A percentile compares a stretch with the other conserved stretches of the same genome.
These are phyloP conservation scores for Cladosporium austrohemisphaericum DNA, from an alignment of 2,329 filamentous ascomycete genomes.

Conservation along the genomic window DNA sequence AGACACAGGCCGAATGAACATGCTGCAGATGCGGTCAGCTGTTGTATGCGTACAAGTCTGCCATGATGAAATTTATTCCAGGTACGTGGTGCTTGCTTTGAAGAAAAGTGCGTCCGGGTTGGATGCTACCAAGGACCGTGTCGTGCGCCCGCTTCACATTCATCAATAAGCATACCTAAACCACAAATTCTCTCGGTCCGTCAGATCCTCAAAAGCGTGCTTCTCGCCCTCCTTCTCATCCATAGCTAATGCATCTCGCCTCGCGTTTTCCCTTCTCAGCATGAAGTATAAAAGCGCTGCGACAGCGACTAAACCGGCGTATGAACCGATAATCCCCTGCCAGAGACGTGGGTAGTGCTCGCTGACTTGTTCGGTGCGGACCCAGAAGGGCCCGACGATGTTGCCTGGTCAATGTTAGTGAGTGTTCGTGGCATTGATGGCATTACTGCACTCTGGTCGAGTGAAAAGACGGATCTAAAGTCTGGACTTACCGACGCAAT, in stretches of 20 bases:
- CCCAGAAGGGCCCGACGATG: slow-evolving; percentile 13
- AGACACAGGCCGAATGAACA: no score
- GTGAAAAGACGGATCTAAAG: no score
- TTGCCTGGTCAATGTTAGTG: not conserved
- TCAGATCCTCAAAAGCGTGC: slow-evolving; percentile 63
- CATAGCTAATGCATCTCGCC: slow-evolving; percentile 2
- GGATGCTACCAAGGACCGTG: no score
- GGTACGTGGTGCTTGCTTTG: no score
- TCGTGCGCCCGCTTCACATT: no score
- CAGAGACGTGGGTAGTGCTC: slow-evolving; percentile 11
- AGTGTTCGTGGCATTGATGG: no score
- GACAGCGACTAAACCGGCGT: slow-evolving; percentile 8
- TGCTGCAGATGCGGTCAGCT: no score
- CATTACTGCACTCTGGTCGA: no score
- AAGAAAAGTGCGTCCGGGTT: no score
- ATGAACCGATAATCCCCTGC: slow-evolving; percentile 13
- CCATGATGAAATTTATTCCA: no score
- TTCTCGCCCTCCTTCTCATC: slow-evolving; percentile 44
- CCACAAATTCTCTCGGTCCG: slow-evolving; percentile 59
- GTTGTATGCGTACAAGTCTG: no score
- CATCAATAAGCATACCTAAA: slow-evolving; percentile 50
- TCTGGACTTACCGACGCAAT: slow-evolving; percentile 6
- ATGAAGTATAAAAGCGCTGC: slow-evolving; percentile 1
- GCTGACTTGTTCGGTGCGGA: slow-evolving; percentile 3
- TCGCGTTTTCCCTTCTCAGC: slow-evolving; percentile 6